phyloP scores from a whole-genome alignment of 805 yeast species.

The Peterozyma xylosa region DNA sequence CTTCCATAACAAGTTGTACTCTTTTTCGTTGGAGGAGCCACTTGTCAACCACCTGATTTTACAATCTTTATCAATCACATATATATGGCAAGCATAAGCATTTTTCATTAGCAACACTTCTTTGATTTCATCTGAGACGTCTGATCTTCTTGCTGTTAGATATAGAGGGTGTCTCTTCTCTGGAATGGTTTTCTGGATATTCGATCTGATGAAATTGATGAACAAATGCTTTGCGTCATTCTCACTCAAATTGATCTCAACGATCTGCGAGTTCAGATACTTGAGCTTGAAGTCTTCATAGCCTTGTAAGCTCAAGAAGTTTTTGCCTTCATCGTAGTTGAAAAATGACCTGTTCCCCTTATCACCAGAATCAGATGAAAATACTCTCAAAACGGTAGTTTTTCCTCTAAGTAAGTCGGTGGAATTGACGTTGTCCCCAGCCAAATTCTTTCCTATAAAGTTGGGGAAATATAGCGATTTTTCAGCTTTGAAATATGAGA shows the following conservation, averaged over 20 bases:
- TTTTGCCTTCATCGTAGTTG: slow-evolving; percentile 31
- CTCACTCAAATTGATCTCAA: slow-evolving; percentile 74
- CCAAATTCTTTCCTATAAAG: slow-evolving; percentile 36
- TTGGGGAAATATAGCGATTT: slow-evolving; percentile 81
- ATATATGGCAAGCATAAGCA: slow-evolving; percentile 75
- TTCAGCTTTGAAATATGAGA: slow-evolving; percentile 66
- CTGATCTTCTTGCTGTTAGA: slow-evolving; percentile 55
- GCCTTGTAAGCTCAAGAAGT: slow-evolving; percentile 31
- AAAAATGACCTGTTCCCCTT: slow-evolving; percentile 58
- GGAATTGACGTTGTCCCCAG: slow-evolving; percentile 17
- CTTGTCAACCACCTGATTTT: slow-evolving; percentile 88
- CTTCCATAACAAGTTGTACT: slow-evolving; percentile 56
- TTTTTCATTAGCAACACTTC: slow-evolving; percentile 61
- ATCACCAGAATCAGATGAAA: slow-evolving; percentile 65
- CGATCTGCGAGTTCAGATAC: slow-evolving; percentile 55
- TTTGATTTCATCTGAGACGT: slow-evolving; percentile 48
- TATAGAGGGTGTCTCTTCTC: slow-evolving; percentile 46
- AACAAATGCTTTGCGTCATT: slow-evolving; percentile 60
- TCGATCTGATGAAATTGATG: slow-evolving; percentile 39
- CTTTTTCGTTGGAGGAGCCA: slow-evolving; percentile 71
- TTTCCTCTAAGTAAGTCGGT: slow-evolving; percentile 38
- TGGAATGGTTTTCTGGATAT: slow-evolving; percentile 36
- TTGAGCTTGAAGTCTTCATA: slow-evolving; percentile 28
- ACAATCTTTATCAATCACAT: slow-evolving; percentile 66
- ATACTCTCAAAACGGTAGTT: slow-evolving; percentile 58